Conservation (phyloP, 345 rosid species). For the Eucalyptus erythrocorys region DNA sequence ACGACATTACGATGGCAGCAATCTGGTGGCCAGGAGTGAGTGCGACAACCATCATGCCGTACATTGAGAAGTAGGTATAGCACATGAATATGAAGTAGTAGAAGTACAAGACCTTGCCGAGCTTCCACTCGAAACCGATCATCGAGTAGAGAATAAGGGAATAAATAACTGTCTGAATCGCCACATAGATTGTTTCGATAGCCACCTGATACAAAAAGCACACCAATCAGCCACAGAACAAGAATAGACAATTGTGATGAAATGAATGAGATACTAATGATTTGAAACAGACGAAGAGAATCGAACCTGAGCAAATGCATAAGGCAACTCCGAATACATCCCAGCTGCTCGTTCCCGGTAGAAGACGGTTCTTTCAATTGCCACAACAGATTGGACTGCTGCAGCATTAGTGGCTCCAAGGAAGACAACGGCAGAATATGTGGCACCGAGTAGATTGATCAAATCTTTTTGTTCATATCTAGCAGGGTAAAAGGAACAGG, state of each 20-base stretch:
- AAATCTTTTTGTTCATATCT: conserved; percentile 13
- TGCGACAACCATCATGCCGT: conserved; percentile 33
- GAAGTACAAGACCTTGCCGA: conserved; percentile 15
- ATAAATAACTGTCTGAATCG: conserved; percentile 13
- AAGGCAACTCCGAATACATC: conserved; percentile 33
- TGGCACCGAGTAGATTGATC: conserved; percentile 23
- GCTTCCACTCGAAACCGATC: conserved; percentile 25
- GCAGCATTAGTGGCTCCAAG: conserved; percentile 29
- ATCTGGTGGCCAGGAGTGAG: conserved; percentile 25
- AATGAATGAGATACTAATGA: neutral
- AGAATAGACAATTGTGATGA: neutral
- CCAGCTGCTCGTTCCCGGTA: conserved; percentile 38
- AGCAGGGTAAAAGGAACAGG: neutral
- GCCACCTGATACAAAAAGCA: conserved; percentile 13
- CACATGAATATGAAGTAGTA: conserved; percentile 34
- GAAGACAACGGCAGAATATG: conserved; percentile 22
- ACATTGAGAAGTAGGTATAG: conserved; percentile 29
- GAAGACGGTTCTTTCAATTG: conserved; percentile 30
- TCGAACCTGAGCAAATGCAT: conserved; percentile 28
- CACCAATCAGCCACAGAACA: neutral
- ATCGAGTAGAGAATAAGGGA: conserved; percentile 11
- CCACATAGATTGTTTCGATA: conserved; percentile 22
- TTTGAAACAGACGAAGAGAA: neutral
- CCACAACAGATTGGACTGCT: conserved; percentile 23
- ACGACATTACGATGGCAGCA: conserved; percentile 23